A percentile compares a stretch with the other conserved stretches of the same genome.
phyloP scores from a whole-genome alignment of 1,284 basidiomycete genomes.

The Cutaneotrichosporon sp. region DNA sequence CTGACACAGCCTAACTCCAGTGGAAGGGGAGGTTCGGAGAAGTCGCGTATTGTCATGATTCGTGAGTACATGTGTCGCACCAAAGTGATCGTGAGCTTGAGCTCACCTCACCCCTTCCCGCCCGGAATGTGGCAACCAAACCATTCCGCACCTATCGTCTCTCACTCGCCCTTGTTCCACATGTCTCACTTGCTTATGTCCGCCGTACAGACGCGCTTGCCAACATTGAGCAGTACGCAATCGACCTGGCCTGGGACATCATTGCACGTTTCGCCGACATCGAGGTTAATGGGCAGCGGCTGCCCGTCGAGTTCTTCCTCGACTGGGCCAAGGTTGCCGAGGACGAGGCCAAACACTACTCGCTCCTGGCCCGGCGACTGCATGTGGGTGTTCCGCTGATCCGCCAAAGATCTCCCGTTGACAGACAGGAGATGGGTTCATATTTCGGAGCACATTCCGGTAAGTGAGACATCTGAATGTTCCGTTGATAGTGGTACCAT shows the following conservation, averaged over 20 bases:
- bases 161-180: not conserved
- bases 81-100: not conserved
- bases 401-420: not conserved
- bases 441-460: constrained; percentile 64
- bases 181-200: not conserved
- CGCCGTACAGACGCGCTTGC: constrained; percentile 63
- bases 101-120: not conserved
- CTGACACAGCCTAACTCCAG: constrained; percentile 39
- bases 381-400: constrained; percentile 50
- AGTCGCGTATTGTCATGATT: constrained; percentile 71
- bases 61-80: constrained; percentile 49
- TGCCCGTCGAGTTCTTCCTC: constrained; percentile 72
- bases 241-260: constrained; percentile 82
- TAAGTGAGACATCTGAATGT: constrained; percentile 15
- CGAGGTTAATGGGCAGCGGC: constrained; percentile 53
- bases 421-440: constrained; percentile 61
- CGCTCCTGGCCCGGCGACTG: constrained; percentile 53
- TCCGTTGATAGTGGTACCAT: not conserved
- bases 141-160: not conserved
- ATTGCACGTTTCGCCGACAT: constrained; percentile 69
- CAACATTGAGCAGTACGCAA: constrained; percentile 90
- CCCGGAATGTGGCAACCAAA: not conserved
- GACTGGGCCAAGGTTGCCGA: constrained; percentile 74
- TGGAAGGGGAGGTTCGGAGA: constrained; percentile 59
- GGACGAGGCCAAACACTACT: constrained; percentile 75